Evolutionary conservation across 129 eudicot species (phyloP), one percentile per base, ranked within the genome.

Genomic region (Saposhnikovia divaricata): DNA sequence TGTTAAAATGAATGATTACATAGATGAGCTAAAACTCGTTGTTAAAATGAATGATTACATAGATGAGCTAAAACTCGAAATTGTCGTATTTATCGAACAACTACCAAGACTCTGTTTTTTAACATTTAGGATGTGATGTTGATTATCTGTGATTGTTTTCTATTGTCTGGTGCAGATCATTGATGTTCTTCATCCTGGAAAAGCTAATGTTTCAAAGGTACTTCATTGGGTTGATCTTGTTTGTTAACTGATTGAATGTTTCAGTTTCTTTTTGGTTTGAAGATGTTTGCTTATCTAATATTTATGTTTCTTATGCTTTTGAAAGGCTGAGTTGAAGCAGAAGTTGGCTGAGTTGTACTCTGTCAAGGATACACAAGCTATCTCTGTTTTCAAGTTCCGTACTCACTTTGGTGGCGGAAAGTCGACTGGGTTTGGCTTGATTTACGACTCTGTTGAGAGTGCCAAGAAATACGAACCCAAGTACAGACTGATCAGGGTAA

Each of bases 351-450:
- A 83, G 76, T 82, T 91, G 90, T 91, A 89, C 65, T 92, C 86
- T 13, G 96, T 89, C 86, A 91, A 80, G 80, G 93, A 91, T 50
- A 75, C 84, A 37, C 89, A 83, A 38, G 77, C 91, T 34, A 91
- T 91, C 27, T 91, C 87, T 80, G 96, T 91, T 16, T 91, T 91
- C 84, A 91, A 91, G 86, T 91, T 91, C 89, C 87, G 96, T 43
- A 91, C 96, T 51, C 96, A 91, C 71, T 91, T 91, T 68, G 96
- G 96, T 76, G 93, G 96, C 68, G 96, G 96, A 14, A 89, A 91
- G 81, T 91, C 96, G 31, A 89, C 96, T 45, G 96, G 93, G 16
- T 91, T 91, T 87, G 93, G 93, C 34, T 81, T 89, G 87, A 90
- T 90, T 59, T 90, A 88, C 25, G 96, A 88, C 80, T 90, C 96